phyloP scores from a whole-genome alignment of 768 basidiomycete genomes.

The Boletus bicolor region DNA sequence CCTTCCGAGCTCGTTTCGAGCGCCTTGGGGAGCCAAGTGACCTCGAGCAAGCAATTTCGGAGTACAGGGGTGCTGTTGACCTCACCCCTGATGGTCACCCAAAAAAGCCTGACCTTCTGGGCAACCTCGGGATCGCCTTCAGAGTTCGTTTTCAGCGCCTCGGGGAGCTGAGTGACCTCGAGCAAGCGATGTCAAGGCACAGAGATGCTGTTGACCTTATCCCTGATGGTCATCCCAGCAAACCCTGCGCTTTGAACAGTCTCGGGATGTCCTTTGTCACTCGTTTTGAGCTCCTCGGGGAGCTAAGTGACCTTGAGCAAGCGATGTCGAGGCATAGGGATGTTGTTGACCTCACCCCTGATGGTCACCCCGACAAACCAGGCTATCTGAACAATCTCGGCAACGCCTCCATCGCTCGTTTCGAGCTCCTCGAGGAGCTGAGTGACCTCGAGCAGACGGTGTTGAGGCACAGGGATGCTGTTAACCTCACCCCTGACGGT shows the following conservation, averaged over 20 bases:
- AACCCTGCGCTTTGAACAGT: too few species aligned
- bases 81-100: not conserved
- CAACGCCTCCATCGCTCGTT: not conserved
- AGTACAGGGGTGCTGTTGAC: not conserved
- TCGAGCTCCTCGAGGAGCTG: not conserved
- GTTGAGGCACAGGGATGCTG: not conserved
- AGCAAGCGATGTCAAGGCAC: too few species aligned
- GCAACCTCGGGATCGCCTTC: not conserved
- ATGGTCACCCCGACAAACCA: too few species aligned
- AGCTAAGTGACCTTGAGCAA: not conserved
- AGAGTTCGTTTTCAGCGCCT: too few species aligned
- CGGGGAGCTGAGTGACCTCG: too few species aligned
- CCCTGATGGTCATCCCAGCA: too few species aligned
- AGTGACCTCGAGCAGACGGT: conserved; percentile 1
- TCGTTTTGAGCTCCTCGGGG: not conserved
- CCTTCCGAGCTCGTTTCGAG: not conserved
- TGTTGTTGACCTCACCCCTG: too few species aligned
- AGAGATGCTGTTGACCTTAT: too few species aligned
- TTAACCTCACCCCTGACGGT: not conserved
- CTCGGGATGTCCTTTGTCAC: not conserved
- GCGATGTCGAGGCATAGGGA: too few species aligned
- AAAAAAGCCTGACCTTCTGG: not conserved
- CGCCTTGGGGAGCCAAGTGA: not conserved
- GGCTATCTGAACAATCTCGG: not conserved
- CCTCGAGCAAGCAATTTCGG: not conserved